A percentile compares a stretch with the other conserved stretches of the same genome.
Conservation (phyloP, 2,329 filamentous ascomycete species). For the Cadophora luteo-olivacea region DNA sequence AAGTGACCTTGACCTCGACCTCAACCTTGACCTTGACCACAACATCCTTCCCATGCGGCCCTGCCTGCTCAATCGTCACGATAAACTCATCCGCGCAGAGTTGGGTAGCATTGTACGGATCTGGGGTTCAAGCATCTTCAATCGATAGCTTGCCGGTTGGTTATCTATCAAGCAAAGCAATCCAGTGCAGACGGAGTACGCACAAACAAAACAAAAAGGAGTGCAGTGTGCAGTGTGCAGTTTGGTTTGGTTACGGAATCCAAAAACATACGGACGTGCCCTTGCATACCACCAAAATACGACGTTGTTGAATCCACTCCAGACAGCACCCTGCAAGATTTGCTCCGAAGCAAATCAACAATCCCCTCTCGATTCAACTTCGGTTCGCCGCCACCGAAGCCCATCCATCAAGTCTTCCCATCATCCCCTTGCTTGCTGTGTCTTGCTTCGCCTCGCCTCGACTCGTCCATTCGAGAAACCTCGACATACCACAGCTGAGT, state of each 20-base stretch:
- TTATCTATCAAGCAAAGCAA: not conserved
- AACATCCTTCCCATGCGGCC: not conserved
- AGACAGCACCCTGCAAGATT: not conserved
- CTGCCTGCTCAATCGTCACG: not conserved
- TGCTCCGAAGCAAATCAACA: not conserved
- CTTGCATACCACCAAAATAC: not conserved
- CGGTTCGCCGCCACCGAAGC: not conserved
- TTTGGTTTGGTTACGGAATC: not conserved
- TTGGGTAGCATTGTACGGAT: not conserved
- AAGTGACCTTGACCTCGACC: not conserved
- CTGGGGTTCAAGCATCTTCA: constrained; percentile 11
- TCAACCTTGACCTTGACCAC: not conserved
- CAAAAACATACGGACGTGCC: not conserved
- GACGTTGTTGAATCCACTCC: constrained; percentile 9
- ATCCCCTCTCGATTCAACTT: not conserved
- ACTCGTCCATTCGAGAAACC: not conserved
- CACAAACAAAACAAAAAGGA: not conserved
- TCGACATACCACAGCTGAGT: not conserved
- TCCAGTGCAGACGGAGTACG: not conserved
- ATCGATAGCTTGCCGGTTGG: not conserved
- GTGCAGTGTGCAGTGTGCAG: not conserved
- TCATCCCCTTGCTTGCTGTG: not conserved
- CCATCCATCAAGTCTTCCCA: not conserved
- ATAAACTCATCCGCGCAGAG: constrained; percentile 1
- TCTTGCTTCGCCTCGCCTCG: not conserved